Evolutionary conservation across 805 yeast species (phyloP).

Genomic region (Yarrowia divulgata): DNA sequence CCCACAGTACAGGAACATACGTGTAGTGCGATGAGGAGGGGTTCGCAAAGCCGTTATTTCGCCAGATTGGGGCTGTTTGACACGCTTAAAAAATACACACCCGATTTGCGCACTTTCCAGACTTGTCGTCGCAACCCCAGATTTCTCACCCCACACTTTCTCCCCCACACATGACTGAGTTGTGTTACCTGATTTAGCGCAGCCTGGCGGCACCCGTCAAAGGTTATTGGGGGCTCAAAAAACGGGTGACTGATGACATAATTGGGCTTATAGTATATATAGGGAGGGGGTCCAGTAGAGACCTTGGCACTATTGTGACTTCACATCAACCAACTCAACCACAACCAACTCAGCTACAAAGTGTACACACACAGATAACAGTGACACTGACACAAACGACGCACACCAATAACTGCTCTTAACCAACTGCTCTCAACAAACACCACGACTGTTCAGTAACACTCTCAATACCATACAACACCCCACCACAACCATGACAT

Average conservation of each 20-base stretch:
- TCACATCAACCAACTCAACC: too few species aligned
- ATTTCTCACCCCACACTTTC: neutral
- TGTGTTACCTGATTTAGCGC: constrained; percentile 31
- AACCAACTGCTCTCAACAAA: too few species aligned
- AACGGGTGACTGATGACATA: constrained; percentile 6
- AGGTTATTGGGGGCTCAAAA: neutral
- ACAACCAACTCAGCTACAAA: too few species aligned
- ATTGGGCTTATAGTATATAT: neutral
- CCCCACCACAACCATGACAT: neutral
- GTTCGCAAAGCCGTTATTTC: neutral
- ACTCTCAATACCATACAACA: neutral
- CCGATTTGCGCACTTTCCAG: neutral
- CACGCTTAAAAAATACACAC: too few species aligned
- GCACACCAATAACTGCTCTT: too few species aligned
- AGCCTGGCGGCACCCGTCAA: neutral
- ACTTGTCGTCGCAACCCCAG: neutral
- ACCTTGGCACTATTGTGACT: too few species aligned
- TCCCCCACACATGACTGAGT: constrained; percentile 12
- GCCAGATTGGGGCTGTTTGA: too few species aligned
- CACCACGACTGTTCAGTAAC: neutral
- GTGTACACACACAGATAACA: too few species aligned
- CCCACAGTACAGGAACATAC: constrained; percentile 6
- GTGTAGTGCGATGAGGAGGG: constrained; percentile 27
- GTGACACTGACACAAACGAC: too few species aligned
- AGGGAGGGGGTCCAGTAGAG: neutral